phyloP scores from a whole-genome alignment of 306 rosid species.

The Senna siamea region DNA sequence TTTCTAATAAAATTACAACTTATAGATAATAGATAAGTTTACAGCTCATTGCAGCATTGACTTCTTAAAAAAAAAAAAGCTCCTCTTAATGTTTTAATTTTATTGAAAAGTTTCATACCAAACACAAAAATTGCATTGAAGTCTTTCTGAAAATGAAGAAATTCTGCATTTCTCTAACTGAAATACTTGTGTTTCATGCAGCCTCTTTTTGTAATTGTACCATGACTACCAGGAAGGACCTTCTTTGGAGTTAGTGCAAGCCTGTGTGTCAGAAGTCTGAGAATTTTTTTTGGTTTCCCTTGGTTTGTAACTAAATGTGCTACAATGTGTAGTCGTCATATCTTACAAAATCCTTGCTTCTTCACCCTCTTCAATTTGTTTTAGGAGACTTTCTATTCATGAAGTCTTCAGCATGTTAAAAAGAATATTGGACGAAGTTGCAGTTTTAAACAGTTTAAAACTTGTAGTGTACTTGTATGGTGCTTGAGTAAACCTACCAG shows the following conservation, averaged over 20 bases:
- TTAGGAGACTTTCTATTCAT: slow-evolving; percentile 21
- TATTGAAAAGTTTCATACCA: not conserved
- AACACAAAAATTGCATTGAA: not conserved
- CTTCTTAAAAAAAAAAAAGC: not conserved
- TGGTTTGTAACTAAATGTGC: slow-evolving; percentile 29
- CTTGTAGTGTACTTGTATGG: slow-evolving; percentile 1
- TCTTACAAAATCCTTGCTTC: slow-evolving; percentile 15
- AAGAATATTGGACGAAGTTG: slow-evolving; percentile 31
- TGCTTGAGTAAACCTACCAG: not conserved
- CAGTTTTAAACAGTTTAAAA: slow-evolving; percentile 32
- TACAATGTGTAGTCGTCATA: slow-evolving; percentile 38
- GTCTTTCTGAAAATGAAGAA: too few species aligned
- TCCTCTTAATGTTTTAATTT: not conserved
- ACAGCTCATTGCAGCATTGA: not conserved
- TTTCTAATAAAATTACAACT: not conserved
- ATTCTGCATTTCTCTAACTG: slow-evolving; percentile 25
- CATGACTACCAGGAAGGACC: slow-evolving; percentile 49
- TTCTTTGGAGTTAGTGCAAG: slow-evolving; percentile 33
- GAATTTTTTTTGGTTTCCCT: slow-evolving; percentile 32
- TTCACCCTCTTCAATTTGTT: slow-evolving; percentile 12
- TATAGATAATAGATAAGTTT: not conserved
- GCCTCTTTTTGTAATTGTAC: slow-evolving; percentile 76
- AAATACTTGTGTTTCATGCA: slow-evolving; percentile 45
- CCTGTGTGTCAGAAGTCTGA: slow-evolving; percentile 21
- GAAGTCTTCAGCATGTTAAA: slow-evolving; percentile 19